Percentiles rank a stretch among this genome's conserved stretches.
phyloP scores from a whole-genome alignment of 495 filamentous ascomycete genomes.

The Talaromyces trachyspermus region DNA sequence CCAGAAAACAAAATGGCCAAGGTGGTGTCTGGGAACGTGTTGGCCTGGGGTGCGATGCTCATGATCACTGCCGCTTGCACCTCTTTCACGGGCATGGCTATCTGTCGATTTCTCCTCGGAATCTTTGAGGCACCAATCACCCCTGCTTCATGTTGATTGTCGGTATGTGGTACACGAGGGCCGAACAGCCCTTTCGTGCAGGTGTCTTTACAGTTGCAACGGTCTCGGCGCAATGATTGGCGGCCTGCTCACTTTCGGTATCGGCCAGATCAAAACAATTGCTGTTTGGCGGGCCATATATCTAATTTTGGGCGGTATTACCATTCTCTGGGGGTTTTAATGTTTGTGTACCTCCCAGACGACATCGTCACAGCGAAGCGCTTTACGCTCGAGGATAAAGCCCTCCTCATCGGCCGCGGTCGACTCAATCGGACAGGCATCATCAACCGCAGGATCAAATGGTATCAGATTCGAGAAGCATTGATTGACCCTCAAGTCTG shows the following conservation, averaged over 20 bases:
- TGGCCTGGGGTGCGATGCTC: slow-evolving; percentile 25
- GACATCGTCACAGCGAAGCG: slow-evolving; percentile 30
- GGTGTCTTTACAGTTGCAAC: slow-evolving; percentile 38
- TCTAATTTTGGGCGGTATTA: slow-evolving; percentile 30
- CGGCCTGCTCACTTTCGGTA: slow-evolving; percentile 42
- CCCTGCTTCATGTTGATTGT: slow-evolving; percentile 24
- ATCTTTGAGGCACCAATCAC: slow-evolving; percentile 25
- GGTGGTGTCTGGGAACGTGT: slow-evolving; percentile 21
- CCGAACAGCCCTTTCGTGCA: slow-evolving; percentile 16
- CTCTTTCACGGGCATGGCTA: slow-evolving; percentile 23
- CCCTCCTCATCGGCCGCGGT: slow-evolving; percentile 29
- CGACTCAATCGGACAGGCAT: slow-evolving; percentile 33
- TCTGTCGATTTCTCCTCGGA: slow-evolving; percentile 27
- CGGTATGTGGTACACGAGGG: slow-evolving; percentile 9
- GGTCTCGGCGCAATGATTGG: slow-evolving; percentile 40
- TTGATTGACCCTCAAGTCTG: slow-evolving; percentile 37
- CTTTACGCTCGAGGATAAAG: slow-evolving; percentile 32
- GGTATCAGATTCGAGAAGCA: slow-evolving; percentile 39
- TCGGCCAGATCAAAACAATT: slow-evolving; percentile 39
- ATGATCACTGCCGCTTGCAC: slow-evolving; percentile 22
- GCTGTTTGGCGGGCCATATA: slow-evolving; percentile 35
- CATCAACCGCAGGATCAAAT: slow-evolving; percentile 34
- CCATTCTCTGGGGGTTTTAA: slow-evolving; percentile 30
- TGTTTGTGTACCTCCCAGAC: slow-evolving; percentile 31
- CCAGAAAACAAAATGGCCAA: slow-evolving; percentile 20